phyloP scores from a whole-genome alignment of 768 basidiomycete genomes.

The Boletus huronensis region DNA sequence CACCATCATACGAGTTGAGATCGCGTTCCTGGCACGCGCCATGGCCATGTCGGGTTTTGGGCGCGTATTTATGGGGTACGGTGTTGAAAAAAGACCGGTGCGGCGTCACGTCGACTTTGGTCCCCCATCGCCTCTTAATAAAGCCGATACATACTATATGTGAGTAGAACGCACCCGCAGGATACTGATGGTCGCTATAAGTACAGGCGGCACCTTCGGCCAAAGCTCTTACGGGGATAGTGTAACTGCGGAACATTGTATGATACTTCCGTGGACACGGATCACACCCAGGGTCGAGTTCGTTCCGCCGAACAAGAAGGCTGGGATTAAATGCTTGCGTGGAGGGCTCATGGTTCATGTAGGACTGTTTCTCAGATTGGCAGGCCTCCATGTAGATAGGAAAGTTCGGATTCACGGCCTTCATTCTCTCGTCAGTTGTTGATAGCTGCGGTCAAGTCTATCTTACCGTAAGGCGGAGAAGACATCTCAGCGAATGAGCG shows the following conservation, averaged over 20 bases:
- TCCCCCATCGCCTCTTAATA: not conserved
- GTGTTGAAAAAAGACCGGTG: slow-evolving; percentile 4
- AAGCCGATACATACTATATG: not conserved
- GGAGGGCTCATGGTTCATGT: not conserved
- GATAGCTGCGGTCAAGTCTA: slow-evolving; percentile 1
- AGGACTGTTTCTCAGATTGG: not conserved
- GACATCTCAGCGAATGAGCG: not conserved
- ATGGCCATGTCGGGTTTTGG: not conserved
- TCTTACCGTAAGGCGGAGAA: slow-evolving; percentile 6
- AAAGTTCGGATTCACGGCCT: not conserved
- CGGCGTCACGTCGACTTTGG: not conserved
- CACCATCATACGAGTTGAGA: not conserved
- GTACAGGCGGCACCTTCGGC: not conserved
- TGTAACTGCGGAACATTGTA: not conserved
- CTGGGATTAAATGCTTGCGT: not conserved
- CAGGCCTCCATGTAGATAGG: slow-evolving; percentile 4
- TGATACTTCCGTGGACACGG: slow-evolving; percentile 12
- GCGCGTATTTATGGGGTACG: not conserved
- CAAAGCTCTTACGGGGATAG: not conserved
- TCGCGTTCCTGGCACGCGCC: slow-evolving; percentile 3
- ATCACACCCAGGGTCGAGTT: slow-evolving; percentile 11
- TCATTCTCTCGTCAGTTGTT: not conserved
- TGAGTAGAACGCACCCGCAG: not conserved
- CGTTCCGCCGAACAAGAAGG: not conserved
- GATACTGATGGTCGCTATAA: not conserved